Percentiles rank a stretch among this genome's conserved stretches.
phyloP scores from a whole-genome alignment of 2,329 filamentous ascomycete genomes.

The Colletotrichum acutatum region DNA sequence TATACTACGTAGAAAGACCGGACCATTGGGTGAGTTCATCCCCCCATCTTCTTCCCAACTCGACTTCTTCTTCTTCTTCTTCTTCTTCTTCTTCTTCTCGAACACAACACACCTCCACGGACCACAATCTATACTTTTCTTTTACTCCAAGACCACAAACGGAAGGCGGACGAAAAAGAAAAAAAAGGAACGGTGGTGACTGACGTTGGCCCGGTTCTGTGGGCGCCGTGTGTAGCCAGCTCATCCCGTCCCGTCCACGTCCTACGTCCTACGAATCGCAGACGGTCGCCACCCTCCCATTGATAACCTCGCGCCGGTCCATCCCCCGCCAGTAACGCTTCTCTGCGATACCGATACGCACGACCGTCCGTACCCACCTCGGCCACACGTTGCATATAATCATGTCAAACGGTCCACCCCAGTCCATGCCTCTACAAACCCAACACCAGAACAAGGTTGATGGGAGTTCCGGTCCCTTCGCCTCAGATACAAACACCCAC shows the following conservation, averaged over 20 bases:
- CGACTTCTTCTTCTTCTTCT: too few species aligned
- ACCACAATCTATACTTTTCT: not conserved
- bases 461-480: constrained; percentile 29
- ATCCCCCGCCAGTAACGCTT: constrained; percentile 30
- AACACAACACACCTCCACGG: not conserved
- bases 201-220: constrained; percentile 19
- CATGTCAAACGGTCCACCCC: constrained; percentile 36
- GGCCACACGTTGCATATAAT: constrained; percentile 32
- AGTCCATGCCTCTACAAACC: constrained; percentile 31
- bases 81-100: not conserved
- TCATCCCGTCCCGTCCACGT: not conserved
- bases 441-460: constrained; percentile 32
- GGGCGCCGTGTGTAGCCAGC: constrained; percentile 11
- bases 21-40: not conserved
- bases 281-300: constrained; percentile 34
- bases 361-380: constrained; percentile 33
- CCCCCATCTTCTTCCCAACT: not conserved
- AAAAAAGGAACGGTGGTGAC: constrained; percentile 2
- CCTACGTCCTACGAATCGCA: constrained; percentile 27
- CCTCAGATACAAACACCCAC: constrained; percentile 30
- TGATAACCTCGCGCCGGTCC: constrained; percentile 42
- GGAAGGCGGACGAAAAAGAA: not conserved
- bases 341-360: constrained; percentile 29
- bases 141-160: not conserved
- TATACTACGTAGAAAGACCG: not conserved